A percentile compares a stretch with the other conserved stretches of the same genome.
phyloP scores from a whole-genome alignment of 306 rosid species.

The Lagenaria siceraria region DNA sequence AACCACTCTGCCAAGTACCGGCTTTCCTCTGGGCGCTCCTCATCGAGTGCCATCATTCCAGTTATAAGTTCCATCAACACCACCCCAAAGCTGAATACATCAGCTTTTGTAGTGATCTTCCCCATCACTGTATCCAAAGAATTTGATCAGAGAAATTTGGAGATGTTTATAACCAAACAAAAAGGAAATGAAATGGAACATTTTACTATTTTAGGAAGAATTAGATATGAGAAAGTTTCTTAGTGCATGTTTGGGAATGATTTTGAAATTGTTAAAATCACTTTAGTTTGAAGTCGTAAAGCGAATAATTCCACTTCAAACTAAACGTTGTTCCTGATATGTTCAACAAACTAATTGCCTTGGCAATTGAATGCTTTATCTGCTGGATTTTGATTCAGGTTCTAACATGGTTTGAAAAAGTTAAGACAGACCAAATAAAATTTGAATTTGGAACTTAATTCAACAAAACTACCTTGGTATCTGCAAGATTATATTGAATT shows the following conservation, averaged over 20 bases:
- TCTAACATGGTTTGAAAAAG: not conserved
- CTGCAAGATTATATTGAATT: not conserved
- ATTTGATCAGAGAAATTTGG: not conserved
- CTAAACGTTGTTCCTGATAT: not conserved
- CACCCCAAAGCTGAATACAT: slow-evolving; percentile 76
- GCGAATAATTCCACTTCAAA: not conserved
- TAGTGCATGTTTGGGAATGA: too few species aligned
- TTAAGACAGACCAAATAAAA: not conserved
- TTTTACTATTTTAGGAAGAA: not conserved
- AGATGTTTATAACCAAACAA: not conserved
- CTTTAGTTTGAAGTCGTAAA: not conserved
- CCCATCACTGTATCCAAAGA: slow-evolving; percentile 63
- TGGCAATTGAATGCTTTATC: not conserved
- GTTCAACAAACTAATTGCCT: not conserved
- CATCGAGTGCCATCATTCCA: slow-evolving; percentile 65
- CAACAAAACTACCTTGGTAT: not conserved
- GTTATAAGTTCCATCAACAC: slow-evolving; percentile 72
- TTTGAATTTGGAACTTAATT: not conserved
- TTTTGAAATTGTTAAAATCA: too few species aligned
- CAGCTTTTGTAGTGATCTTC: slow-evolving; percentile 71
- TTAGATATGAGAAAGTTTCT: not conserved
- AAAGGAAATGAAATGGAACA: not conserved
- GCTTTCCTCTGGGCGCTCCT: slow-evolving; percentile 69
- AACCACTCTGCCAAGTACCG: slow-evolving; percentile 72
- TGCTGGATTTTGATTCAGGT: not conserved